phyloP scores from a whole-genome alignment of 495 filamentous ascomycete species.

The Schizothecium vesticola region DNA sequence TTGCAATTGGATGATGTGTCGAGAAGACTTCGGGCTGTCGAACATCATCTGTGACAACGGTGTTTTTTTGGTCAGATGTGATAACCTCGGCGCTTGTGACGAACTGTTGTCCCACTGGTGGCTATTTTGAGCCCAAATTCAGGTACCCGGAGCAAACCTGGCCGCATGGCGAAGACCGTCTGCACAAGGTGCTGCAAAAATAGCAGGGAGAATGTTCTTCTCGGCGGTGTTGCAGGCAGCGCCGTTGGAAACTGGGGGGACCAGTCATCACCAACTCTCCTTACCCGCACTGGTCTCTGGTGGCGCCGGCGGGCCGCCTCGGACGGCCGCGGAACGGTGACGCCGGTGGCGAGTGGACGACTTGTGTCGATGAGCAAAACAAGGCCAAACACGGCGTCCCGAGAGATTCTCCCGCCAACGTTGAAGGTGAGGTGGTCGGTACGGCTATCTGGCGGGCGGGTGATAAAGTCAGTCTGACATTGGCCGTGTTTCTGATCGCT shows the following conservation, averaged over 20 bases:
- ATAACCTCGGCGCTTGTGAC: neutral
- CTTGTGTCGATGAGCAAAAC: neutral
- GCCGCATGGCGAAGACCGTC: neutral
- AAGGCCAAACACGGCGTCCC: constrained; percentile 13
- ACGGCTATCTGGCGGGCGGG: constrained; percentile 3
- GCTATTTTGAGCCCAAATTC: neutral
- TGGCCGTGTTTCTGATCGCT: constrained; percentile 23
- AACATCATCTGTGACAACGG: no score
- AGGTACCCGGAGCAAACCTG: neutral
- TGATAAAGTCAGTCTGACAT: constrained; percentile 13
- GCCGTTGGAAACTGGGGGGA: neutral
- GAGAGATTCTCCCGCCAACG: neutral
- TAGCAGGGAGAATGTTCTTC: constrained; percentile 5
- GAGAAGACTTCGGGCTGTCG: neutral
- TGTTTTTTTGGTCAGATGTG: neutral
- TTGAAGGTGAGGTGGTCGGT: neutral
- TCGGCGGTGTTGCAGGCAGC: neutral
- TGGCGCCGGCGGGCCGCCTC: neutral
- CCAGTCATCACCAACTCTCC: neutral
- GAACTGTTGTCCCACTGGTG: neutral
- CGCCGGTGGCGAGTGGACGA: neutral
- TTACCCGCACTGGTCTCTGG: constrained; percentile 1
- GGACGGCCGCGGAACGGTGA: neutral
- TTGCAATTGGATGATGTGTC: neutral
- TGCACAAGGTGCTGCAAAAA: neutral